Percentiles rank a stretch among this genome's conserved stretches.
Evolutionary conservation across 768 basidiomycete genomes (phyloP).

Genomic region (Tricholoma saponaceum): DNA sequence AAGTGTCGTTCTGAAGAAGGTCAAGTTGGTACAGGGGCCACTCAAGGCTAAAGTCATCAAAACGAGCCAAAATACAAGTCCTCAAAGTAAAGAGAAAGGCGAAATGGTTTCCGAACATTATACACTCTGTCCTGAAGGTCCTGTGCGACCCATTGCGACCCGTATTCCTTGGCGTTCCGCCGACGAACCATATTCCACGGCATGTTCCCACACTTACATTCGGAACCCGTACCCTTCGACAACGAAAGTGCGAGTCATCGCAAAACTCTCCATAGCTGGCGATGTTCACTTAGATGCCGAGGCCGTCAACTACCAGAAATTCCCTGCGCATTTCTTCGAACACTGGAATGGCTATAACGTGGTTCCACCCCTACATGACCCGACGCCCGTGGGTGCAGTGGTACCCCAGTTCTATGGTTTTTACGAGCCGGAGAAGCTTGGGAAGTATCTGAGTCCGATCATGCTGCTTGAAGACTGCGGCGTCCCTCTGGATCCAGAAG

Average conservation of each 20-base stretch:
- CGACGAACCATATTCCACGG: constrained; percentile 19
- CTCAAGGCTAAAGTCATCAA: too few relatives aligned
- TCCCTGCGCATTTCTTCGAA: constrained; percentile 40
- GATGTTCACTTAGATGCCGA: constrained; percentile 34
- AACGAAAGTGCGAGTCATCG: constrained; percentile 32
- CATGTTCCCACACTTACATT: background rate
- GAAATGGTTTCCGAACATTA: background rate
- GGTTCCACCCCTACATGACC: constrained; percentile 32
- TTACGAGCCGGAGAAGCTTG: constrained; percentile 27
- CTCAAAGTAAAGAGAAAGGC: background rate
- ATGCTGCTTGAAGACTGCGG: constrained; percentile 40
- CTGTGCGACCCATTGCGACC: constrained; percentile 20
- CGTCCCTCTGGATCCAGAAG: constrained; percentile 15
- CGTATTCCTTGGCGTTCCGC: constrained; percentile 24
- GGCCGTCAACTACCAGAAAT: constrained; percentile 36
- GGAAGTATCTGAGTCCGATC: constrained; percentile 29
- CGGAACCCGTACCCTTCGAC: constrained; percentile 22
- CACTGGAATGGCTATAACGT: constrained; percentile 46
- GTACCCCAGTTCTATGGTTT: constrained; percentile 23
- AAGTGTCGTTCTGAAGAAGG: background rate
- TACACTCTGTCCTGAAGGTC: constrained; percentile 17
- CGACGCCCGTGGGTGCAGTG: constrained; percentile 42
- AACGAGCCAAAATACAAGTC: too few relatives aligned
- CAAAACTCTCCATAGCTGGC: constrained; percentile 34
- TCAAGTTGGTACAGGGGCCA: background rate